phyloP scores from a whole-genome alignment of 2,329 filamentous ascomycete genomes.

The Bipolaris oryzae region DNA sequence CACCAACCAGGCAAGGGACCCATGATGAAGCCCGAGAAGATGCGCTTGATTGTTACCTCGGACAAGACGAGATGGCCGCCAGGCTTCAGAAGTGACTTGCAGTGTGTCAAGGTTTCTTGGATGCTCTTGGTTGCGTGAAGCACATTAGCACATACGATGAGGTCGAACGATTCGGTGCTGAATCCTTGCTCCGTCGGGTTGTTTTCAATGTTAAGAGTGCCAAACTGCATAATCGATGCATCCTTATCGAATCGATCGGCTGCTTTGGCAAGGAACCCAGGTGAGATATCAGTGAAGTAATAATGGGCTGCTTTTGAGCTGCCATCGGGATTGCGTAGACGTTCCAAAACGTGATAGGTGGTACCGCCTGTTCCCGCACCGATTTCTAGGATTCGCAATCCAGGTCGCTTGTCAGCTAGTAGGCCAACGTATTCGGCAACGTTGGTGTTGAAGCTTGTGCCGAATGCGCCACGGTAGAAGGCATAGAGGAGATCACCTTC shows the following conservation, averaged over 20 bases:
- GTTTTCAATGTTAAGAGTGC: constrained; percentile 14
- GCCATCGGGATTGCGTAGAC: constrained; percentile 9
- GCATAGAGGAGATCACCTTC: constrained; percentile 12
- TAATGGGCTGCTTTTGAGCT: constrained; percentile 10
- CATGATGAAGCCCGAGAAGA: constrained; percentile 15
- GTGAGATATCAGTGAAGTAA: constrained; percentile 12
- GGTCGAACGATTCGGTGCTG: constrained; percentile 4
- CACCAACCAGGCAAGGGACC: constrained; percentile 11
- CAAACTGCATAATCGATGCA: constrained; percentile 7
- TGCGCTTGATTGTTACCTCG: constrained; percentile 13
- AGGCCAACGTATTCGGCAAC: constrained; percentile 11
- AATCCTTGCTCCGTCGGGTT: constrained; percentile 6
- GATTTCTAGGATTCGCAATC: constrained; percentile 11
- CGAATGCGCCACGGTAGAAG: constrained; percentile 9
- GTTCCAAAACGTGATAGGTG: constrained; percentile 9
- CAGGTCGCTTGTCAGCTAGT: constrained; percentile 11
- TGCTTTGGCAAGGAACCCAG: constrained; percentile 11
- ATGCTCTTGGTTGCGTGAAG: constrained; percentile 13
- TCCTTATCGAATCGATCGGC: constrained; percentile 7
- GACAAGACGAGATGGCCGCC: constrained; percentile 7
- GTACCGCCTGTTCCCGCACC: constrained; percentile 12
- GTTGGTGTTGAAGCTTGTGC: constrained; percentile 13
- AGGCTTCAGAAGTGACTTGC: constrained; percentile 10
- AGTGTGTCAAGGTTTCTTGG: constrained; percentile 6
- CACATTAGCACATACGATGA: constrained; percentile 11